These are phyloP conservation scores for Adansonia rubrostipa DNA, from an alignment of 441 rosid genomes.

Conservation along the genomic window DNA sequence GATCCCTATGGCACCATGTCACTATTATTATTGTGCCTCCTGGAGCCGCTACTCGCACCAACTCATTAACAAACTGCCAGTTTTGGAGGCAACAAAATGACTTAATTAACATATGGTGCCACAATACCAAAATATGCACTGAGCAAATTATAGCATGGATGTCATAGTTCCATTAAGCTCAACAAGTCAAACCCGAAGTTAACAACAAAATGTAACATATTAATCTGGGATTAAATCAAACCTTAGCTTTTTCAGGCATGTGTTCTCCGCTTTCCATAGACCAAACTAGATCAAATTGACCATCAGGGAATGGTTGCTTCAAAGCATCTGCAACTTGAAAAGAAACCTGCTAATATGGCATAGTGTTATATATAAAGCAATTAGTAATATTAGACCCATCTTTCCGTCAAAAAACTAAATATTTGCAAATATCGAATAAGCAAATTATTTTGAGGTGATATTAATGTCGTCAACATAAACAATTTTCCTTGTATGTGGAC, in stretches of 20 bases:
- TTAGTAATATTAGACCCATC: not conserved
- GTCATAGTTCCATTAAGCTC: not conserved
- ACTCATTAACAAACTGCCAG: conserved; percentile 75
- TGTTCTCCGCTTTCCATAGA: conserved; percentile 98
- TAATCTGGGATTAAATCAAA: conserved; percentile 16
- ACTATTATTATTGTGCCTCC: conserved; percentile 79
- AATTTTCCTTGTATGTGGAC: no score
- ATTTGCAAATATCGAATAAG: not conserved
- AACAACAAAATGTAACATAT: not conserved
- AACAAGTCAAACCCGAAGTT: conserved; percentile 12
- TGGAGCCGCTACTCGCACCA: conserved; percentile 82
- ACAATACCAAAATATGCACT: not conserved
- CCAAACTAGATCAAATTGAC: conserved; percentile 80
- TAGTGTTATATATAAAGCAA: not conserved
- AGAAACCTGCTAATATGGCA: conserved; percentile 48
- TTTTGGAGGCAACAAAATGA: not conserved
- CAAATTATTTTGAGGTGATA: not conserved
- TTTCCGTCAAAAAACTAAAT: not conserved
- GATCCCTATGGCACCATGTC: conserved; percentile 94
- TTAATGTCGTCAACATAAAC: not conserved
- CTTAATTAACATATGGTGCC: not conserved
- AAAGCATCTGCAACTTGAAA: conserved; percentile 90
- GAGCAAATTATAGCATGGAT: not conserved
- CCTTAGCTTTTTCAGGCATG: conserved; percentile 88
- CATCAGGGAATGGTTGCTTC: conserved; percentile 84